Evolutionary conservation across 306 rosid species (phyloP).

Genomic region (Medicago ruthenica): DNA sequence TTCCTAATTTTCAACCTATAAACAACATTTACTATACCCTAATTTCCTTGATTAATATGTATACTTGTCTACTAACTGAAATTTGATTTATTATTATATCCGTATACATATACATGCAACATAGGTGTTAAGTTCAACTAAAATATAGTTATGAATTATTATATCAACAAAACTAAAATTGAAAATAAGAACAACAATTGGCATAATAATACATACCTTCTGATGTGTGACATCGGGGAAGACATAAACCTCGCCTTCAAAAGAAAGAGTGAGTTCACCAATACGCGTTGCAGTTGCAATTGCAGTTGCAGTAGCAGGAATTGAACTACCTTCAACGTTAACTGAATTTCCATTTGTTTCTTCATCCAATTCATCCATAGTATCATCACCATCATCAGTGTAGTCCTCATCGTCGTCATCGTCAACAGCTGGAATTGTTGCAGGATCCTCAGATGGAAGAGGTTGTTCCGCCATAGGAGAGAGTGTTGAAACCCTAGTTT

Average conservation of each 20-base stretch:
- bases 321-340: constrained; percentile 24
- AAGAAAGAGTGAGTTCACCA: constrained; percentile 95
- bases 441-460: constrained; percentile 60
- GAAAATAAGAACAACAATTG: constrained; percentile 1
- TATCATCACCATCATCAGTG: constrained; percentile 51
- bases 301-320: too few species aligned
- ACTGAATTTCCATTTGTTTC: constrained; percentile 57
- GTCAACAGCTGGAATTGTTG: constrained; percentile 43
- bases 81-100: too few species aligned
- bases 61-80: too few species aligned
- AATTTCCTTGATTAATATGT: too few species aligned
- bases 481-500: constrained; percentile 58
- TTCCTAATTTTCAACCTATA: too few species aligned
- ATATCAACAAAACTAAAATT: constrained; percentile 9
- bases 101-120: too few species aligned
- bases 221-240: constrained; percentile 88
- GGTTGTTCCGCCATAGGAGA: constrained; percentile 73
- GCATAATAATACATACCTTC: constrained; percentile 59
- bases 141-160: background rate
- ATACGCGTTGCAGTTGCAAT: constrained; percentile 56
- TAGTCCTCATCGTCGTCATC: constrained; percentile 54
- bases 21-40: too few species aligned
- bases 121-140: background rate
- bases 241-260: constrained; percentile 95
- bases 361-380: constrained; percentile 71